Conservation (phyloP, 306 rosid species). For the Prunus fruticosa region DNA sequence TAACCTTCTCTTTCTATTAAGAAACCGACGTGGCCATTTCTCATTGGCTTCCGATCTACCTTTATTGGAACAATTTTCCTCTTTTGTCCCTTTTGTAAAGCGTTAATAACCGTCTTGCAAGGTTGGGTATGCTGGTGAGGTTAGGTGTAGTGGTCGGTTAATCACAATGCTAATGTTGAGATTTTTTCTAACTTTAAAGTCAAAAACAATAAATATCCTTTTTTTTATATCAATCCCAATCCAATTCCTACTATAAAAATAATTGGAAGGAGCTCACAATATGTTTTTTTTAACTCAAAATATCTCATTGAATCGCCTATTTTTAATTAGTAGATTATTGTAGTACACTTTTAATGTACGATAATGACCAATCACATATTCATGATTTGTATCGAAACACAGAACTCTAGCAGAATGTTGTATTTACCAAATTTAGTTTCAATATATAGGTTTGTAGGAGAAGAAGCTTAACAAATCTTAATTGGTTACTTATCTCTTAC, state of each 20-base stretch:
- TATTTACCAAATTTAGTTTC: background rate
- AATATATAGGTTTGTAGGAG: background rate
- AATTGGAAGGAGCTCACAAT: too few species aligned
- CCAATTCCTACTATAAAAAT: too few species aligned
- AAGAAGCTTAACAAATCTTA: background rate
- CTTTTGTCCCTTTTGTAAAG: constrained; percentile 25
- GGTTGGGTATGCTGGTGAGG: background rate
- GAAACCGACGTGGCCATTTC: constrained; percentile 44
- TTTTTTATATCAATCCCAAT: background rate
- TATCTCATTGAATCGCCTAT: too few species aligned
- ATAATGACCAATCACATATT: too few species aligned
- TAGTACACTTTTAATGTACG: too few species aligned
- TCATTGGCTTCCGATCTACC: constrained; percentile 25
- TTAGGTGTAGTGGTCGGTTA: constrained; percentile 22
- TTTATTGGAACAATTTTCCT: constrained; percentile 10
- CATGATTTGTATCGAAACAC: too few species aligned
- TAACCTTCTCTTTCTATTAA: constrained; percentile 13
- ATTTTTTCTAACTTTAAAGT: background rate
- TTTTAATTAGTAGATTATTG: too few species aligned
- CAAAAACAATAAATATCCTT: background rate
- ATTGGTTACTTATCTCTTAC: background rate
- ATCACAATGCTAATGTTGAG: background rate
- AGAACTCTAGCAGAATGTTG: background rate
- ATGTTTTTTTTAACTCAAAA: too few species aligned
- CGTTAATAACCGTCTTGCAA: constrained; percentile 31